These are phyloP conservation scores for Laguncularia racemosa DNA, from an alignment of 345 rosid genomes.

Conservation along the genomic window DNA sequence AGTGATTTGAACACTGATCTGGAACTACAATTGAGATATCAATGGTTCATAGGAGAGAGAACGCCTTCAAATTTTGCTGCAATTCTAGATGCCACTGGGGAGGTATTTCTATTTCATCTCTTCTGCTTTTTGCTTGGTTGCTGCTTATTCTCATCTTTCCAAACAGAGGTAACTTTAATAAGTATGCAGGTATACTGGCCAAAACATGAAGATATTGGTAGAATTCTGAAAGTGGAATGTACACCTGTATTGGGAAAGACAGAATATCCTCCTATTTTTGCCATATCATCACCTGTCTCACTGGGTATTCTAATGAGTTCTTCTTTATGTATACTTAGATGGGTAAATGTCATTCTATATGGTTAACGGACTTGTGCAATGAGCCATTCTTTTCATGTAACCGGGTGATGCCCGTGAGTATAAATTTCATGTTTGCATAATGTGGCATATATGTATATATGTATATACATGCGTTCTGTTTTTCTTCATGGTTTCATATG, in stretches of 20 bases:
- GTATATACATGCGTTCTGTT: neutral
- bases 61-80: constrained; percentile 64
- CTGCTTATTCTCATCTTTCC: neutral
- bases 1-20: constrained; percentile 38
- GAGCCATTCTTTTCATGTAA: too few species aligned
- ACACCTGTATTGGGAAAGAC: constrained; percentile 57
- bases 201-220: constrained; percentile 70
- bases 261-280: constrained; percentile 72
- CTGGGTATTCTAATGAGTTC: constrained; percentile 38
- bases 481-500: neutral
- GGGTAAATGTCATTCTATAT: too few species aligned
- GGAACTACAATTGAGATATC: constrained; percentile 57
- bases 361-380: too few species aligned
- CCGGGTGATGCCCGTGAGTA: too few species aligned
- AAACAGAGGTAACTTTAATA: neutral
- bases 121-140: neutral
- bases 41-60: constrained; percentile 81
- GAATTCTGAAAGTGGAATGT: constrained; percentile 77
- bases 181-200: constrained; percentile 82
- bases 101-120: constrained; percentile 35
- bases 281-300: constrained; percentile 68
- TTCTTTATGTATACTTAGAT: neutral
- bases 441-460: neutral
- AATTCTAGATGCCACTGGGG: constrained; percentile 62
- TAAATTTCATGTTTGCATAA: too few species aligned